Conservation (phyloP, 2,329 filamentous ascomycete species). For the Trichoderma lentiforme region DNA sequence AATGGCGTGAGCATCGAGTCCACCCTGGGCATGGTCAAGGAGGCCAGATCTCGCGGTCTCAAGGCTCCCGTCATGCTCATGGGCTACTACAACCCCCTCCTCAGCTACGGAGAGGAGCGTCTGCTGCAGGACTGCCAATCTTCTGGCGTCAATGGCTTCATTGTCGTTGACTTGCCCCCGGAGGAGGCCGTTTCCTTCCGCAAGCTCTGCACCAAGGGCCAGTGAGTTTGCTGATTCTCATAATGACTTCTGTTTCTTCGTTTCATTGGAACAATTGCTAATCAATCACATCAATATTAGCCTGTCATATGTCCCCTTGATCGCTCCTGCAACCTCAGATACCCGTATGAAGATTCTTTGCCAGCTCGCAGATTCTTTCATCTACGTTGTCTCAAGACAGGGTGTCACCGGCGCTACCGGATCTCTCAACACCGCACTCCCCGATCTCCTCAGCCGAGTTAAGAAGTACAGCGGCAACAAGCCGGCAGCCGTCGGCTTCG, state of each 20-base stretch:
- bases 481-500: constrained; percentile 90
- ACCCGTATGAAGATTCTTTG: constrained; percentile 92
- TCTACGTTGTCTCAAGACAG: constrained; percentile 97
- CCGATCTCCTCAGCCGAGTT: constrained; percentile 77
- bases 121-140: constrained; percentile 80
- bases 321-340: constrained; percentile 90
- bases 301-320: constrained; percentile 93
- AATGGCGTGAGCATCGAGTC: constrained; percentile 83
- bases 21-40: constrained; percentile 78
- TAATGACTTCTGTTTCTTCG: no score
- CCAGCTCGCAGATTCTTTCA: constrained; percentile 95
- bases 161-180: constrained; percentile 90
- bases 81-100: constrained; percentile 97
- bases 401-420: constrained; percentile 91
- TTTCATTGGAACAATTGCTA: neutral
- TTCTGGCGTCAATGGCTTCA: constrained; percentile 91
- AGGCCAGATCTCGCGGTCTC: constrained; percentile 73
- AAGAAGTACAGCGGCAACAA: constrained; percentile 90
- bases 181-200: constrained; percentile 94
- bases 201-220: constrained; percentile 73
- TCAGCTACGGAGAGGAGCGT: constrained; percentile 90
- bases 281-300: constrained; percentile 36
- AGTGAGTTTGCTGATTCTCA: constrained; percentile 44
- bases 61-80: constrained; percentile 85
- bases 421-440: constrained; percentile 75